Base-by-base conservation (phyloP, 257 asterid genomes). In the Solanum gracilifrons region DNA sequence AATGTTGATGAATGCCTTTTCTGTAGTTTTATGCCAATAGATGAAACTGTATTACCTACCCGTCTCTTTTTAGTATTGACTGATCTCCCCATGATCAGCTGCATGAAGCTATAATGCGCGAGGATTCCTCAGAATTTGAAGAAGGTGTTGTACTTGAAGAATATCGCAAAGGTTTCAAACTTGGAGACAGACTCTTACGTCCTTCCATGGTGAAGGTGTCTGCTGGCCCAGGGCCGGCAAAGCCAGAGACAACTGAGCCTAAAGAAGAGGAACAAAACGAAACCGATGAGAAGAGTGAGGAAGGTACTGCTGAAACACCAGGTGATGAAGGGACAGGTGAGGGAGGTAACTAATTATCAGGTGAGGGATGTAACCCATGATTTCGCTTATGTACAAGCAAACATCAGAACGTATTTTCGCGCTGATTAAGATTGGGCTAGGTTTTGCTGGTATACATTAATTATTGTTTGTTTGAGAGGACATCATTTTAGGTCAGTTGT, bases 121-220 rank as follows among this genome's bases (percentile, higher is more conserved):
- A 96, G 92, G 98, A 95, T 83, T 95, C 98, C 21, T 27, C 92
- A 25, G 94, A 93, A 86, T 92, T 91, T 46, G 98, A 96, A 83
- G 98, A 96, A 69, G 96, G 96, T 32, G 82, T 94, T 82, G 60
- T 96, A 85, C 88, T 95, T 31, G 95, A 95, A 87, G 95, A 95
- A 90, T 95, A 89, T 90, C 94, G 96, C 87, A 95, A 91, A 88
- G 98, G 98, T 2, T 95, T 95, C 91, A 92, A 84, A 82, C 94
- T 95, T 31, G 97, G 96, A 5, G 95, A 95, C 2, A 93, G 98
- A 90, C 98, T 96, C 69, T 89, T 96, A 85, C 94, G 98, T 58
- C 98, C 98, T 69, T 92, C 98, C 32, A 96, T 96, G 98, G 98
- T 95, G 91, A 96, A 96, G 92, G 98, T 96, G 27, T 95, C 98